Percentiles rank a stretch among this genome's conserved stretches.
Conservation (phyloP, 257 asterid species). For the Hygrophila difformis region DNA sequence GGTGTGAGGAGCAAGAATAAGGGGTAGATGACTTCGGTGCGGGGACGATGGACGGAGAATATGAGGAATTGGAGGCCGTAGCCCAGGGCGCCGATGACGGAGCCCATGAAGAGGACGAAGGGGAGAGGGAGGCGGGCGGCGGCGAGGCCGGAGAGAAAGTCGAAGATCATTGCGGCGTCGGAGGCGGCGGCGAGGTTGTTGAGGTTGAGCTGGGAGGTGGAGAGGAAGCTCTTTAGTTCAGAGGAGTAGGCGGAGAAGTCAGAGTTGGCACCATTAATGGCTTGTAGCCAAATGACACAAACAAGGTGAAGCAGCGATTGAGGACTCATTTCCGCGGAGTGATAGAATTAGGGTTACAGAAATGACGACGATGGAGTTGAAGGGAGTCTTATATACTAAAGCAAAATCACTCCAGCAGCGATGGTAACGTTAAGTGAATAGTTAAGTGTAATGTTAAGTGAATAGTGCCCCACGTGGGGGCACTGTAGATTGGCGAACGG, state of each 20-base stretch:
- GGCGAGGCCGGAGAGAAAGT: constrained; percentile 71
- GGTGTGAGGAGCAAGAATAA: constrained; percentile 46
- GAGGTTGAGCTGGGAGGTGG: constrained; percentile 56
- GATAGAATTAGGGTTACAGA: too few species aligned
- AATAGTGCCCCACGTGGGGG: too few species aligned
- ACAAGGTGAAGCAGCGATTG: constrained; percentile 78
- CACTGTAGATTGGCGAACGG: too few species aligned
- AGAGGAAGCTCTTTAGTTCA: constrained; percentile 48
- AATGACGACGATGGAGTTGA: too few species aligned
- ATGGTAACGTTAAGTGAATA: too few species aligned
- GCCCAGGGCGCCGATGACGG: constrained; percentile 52
- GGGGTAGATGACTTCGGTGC: constrained; percentile 17
- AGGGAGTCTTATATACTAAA: too few species aligned
- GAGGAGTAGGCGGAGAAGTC: constrained; percentile 81
- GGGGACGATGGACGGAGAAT: constrained; percentile 18
- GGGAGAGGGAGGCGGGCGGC: constrained; percentile 56
- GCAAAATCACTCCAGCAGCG: too few species aligned
- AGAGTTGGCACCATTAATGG: constrained; percentile 66
- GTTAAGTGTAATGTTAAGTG: too few species aligned
- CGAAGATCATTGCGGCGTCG: constrained; percentile 79
- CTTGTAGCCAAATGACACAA: constrained; percentile 70
- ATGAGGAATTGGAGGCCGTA: constrained; percentile 75
- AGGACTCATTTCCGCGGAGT: constrained; percentile 37
- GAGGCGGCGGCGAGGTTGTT: constrained; percentile 77
- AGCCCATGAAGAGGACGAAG: constrained; percentile 63